Evolutionary conservation across 164 flowering plant species (phyloP).

Genomic region (Protea cynaroides): DNA sequence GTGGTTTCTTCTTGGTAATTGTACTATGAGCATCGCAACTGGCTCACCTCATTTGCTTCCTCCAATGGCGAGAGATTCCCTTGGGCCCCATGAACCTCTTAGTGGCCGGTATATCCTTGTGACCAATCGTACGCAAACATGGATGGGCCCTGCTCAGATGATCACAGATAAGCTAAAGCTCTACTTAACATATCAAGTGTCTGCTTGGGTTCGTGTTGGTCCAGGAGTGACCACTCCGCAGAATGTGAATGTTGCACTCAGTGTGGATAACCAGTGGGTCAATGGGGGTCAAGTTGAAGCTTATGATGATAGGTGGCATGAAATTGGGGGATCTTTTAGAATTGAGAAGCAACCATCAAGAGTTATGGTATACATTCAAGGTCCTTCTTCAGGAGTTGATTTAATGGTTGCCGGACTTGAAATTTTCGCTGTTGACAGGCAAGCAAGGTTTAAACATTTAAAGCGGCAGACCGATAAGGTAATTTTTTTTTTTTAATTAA

Average conservation of each 20-base stretch:
- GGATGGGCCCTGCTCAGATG: constrained; percentile 99
- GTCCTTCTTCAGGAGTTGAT: constrained; percentile 84
- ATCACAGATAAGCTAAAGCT: constrained; percentile 74
- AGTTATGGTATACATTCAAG: constrained; percentile 85
- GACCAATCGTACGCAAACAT: constrained; percentile 75
- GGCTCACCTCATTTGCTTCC: constrained; percentile 87
- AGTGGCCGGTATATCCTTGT: constrained; percentile 76
- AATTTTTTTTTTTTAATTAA: neutral
- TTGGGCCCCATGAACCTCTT: constrained; percentile 67
- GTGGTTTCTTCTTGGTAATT: constrained; percentile 88
- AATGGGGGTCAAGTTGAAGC: constrained; percentile 87
- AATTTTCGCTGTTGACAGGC: constrained; percentile 78
- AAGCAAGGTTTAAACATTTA: constrained; percentile 55
- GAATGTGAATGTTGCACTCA: constrained; percentile 74
- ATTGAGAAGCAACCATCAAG: constrained; percentile 80
- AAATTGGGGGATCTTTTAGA: constrained; percentile 87
- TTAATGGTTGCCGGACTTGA: constrained; percentile 90
- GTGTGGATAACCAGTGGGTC: constrained; percentile 87
- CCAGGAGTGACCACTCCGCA: constrained; percentile 54
- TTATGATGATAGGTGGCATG: constrained; percentile 75
- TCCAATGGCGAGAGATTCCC: constrained; percentile 78
- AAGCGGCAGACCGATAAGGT: constrained; percentile 70
- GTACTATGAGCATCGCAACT: constrained; percentile 47
- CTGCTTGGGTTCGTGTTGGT: constrained; percentile 84
- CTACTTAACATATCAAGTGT: constrained; percentile 86